Conservation (phyloP, 139 green algal species). For the Gonium pectorale region DNA sequence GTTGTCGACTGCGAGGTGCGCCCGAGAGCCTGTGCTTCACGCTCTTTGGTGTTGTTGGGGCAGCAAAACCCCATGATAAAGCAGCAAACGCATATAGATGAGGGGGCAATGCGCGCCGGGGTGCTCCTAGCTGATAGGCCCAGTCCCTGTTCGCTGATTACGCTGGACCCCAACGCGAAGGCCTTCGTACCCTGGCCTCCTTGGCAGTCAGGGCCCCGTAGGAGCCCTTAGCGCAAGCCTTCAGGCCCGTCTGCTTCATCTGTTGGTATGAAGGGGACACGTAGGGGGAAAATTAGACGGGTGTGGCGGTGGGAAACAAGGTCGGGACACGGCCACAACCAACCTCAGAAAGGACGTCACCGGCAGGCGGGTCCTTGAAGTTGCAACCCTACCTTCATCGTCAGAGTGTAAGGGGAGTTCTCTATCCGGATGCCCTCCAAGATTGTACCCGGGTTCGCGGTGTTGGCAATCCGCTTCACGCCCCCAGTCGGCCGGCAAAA, state of each 20-base stretch:
- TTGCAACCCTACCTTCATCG: slow-evolving; percentile 74
- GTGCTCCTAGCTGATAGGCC: too few species aligned
- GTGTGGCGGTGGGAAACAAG: too few species aligned
- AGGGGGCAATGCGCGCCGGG: too few species aligned
- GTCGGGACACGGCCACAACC: too few species aligned
- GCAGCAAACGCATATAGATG: too few species aligned
- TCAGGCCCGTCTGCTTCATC: slow-evolving; percentile 58
- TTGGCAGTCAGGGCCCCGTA: slow-evolving; percentile 64
- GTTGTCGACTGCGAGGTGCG: too few species aligned
- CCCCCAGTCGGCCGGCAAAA: slow-evolving; percentile 93
- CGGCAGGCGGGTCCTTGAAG: not conserved
- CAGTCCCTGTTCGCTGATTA: too few species aligned
- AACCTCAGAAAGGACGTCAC: too few species aligned
- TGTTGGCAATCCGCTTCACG: slow-evolving; percentile 70
- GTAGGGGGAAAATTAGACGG: too few species aligned
- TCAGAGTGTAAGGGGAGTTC: slow-evolving; percentile 94
- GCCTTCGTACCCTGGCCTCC: slow-evolving; percentile 66
- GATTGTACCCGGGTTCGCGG: slow-evolving; percentile 94
- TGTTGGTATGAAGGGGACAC: slow-evolving; percentile 8
- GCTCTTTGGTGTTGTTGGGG: too few species aligned
- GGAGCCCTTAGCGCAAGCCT: slow-evolving; percentile 48
- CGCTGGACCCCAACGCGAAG: not conserved
- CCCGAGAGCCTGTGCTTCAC: too few species aligned
- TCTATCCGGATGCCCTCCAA: slow-evolving; percentile 89
- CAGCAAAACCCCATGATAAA: too few species aligned